A percentile compares a stretch with the other conserved stretches of the same genome.
Evolutionary conservation across 495 filamentous ascomycete species (phyloP).

Genomic region (Penicillium samsonianum): DNA sequence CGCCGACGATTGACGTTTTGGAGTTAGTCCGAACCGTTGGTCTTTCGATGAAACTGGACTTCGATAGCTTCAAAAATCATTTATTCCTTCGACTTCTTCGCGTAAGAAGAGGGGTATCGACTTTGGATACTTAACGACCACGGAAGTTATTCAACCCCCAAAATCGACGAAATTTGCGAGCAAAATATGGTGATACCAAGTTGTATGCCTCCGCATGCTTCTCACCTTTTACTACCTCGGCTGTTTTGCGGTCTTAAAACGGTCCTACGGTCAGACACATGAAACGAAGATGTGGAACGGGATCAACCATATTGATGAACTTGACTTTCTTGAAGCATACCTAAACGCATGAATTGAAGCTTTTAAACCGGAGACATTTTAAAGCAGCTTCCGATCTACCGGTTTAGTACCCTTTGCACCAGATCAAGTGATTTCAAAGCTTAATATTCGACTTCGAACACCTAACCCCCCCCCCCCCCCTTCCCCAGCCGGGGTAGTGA

Average conservation of each 20-base stretch:
- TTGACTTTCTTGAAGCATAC: no score
- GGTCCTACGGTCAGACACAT: no score
- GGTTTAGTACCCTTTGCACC: constrained; percentile 10
- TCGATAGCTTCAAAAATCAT: constrained; percentile 20
- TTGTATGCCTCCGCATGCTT: background rate
- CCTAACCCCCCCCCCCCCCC: constrained; percentile 2
- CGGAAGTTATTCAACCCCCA: background rate
- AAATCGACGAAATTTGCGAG: background rate
- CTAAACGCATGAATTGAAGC: no score
- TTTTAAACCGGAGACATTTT: no score
- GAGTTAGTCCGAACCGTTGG: constrained; percentile 32
- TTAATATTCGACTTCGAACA: constrained; percentile 9
- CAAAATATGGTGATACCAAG: background rate
- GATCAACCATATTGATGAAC: no score
- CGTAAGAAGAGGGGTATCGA: background rate
- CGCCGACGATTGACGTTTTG: constrained; percentile 15
- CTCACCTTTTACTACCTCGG: no score
- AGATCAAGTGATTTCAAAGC: constrained; percentile 8
- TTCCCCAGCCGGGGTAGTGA: background rate
- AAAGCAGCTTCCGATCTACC: background rate
- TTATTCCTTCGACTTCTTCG: constrained; percentile 9
- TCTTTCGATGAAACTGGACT: constrained; percentile 29
- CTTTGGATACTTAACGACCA: background rate
- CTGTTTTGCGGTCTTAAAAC: no score
- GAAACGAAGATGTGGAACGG: no score